These are phyloP conservation scores for Trichoderma atrobrunneum DNA, from an alignment of 2,329 filamentous ascomycete genomes.

Conservation along the genomic window DNA sequence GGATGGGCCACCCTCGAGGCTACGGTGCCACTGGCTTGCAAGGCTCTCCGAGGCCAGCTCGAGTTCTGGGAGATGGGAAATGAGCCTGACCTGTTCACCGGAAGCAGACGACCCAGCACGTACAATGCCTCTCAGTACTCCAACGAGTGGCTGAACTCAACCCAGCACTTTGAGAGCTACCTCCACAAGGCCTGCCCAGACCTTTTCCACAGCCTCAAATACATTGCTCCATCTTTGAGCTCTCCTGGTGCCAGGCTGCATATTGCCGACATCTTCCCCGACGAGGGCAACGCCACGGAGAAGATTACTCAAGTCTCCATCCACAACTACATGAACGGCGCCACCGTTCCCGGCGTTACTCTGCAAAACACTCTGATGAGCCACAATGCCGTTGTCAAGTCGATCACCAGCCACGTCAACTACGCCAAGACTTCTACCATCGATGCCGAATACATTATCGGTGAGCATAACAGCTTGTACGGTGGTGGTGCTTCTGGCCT, in stretches of 20 bases:
- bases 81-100: slow-evolving; percentile 26
- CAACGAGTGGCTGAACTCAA: slow-evolving; percentile 24
- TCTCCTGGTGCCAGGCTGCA: slow-evolving; percentile 22
- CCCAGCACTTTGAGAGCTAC: slow-evolving; percentile 21
- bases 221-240: slow-evolving; percentile 24
- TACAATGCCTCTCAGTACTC: slow-evolving; percentile 23
- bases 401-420: slow-evolving; percentile 29
- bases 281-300: slow-evolving; percentile 27
- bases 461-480: slow-evolving; percentile 47
- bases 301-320: slow-evolving; percentile 23
- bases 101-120: slow-evolving; percentile 21
- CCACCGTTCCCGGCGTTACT: slow-evolving; percentile 36
- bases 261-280: slow-evolving; percentile 30
- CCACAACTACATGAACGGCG: slow-evolving; percentile 34
- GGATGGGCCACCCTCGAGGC: slow-evolving; percentile 24
- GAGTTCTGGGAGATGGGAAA: slow-evolving; percentile 27
- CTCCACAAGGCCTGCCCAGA: slow-evolving; percentile 22
- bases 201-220: slow-evolving; percentile 18
- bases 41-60: slow-evolving; percentile 25
- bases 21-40: slow-evolving; percentile 27
- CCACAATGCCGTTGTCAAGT: slow-evolving; percentile 35
- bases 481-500: slow-evolving; percentile 40
- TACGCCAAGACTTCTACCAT: slow-evolving; percentile 31
- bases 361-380: slow-evolving; percentile 39
- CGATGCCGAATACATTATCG: slow-evolving; percentile 39